Conservation (phyloP, 2,329 filamentous ascomycete genomes). For the Lecanicillium sp. region DNA sequence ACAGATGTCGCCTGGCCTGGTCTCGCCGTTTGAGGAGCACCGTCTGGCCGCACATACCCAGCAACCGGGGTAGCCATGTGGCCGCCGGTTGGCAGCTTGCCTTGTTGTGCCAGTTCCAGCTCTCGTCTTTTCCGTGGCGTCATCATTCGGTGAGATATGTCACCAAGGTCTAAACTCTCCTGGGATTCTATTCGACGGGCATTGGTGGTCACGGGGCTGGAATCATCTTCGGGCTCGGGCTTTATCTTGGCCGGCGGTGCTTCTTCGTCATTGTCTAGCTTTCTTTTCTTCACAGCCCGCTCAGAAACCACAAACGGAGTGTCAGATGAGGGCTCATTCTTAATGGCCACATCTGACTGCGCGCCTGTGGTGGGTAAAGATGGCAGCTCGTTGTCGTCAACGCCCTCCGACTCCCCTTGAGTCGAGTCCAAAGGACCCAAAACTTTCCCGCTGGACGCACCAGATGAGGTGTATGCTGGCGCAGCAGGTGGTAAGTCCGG, state of each 20-base stretch:
- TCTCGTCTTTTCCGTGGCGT: constrained; percentile 28
- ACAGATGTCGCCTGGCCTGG: constrained; percentile 16
- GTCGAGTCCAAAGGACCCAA: constrained; percentile 18
- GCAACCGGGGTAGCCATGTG: constrained; percentile 9
- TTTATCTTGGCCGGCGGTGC: constrained; percentile 30
- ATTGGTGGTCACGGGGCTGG: constrained; percentile 18
- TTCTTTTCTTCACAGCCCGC: constrained; percentile 37
- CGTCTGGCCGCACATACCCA: constrained; percentile 14
- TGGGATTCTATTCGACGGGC: constrained; percentile 24
- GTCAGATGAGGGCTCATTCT: constrained; percentile 48
- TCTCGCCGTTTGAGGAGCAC: constrained; percentile 13
- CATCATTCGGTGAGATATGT: constrained; percentile 21
- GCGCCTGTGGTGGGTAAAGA: constrained; percentile 11
- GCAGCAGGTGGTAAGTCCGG: constrained; percentile 18
- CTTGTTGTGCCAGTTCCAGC: constrained; percentile 11
- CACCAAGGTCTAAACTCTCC: constrained; percentile 51
- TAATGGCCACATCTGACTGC: constrained; percentile 22
- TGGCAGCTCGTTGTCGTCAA: constrained; percentile 15
- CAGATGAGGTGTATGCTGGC: constrained; percentile 13
- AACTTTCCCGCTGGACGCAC: background rate
- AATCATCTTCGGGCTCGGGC: constrained; percentile 23
- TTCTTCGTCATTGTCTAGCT: constrained; percentile 18
- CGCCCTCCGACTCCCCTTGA: constrained; percentile 16
- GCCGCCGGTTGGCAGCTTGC: constrained; percentile 4
- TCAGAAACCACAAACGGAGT: constrained; percentile 42